A percentile compares a stretch with the other conserved stretches of the same genome.
Evolutionary conservation across 257 asterid genomes (phyloP).

Genomic region (Solanum megistacrolobum): DNA sequence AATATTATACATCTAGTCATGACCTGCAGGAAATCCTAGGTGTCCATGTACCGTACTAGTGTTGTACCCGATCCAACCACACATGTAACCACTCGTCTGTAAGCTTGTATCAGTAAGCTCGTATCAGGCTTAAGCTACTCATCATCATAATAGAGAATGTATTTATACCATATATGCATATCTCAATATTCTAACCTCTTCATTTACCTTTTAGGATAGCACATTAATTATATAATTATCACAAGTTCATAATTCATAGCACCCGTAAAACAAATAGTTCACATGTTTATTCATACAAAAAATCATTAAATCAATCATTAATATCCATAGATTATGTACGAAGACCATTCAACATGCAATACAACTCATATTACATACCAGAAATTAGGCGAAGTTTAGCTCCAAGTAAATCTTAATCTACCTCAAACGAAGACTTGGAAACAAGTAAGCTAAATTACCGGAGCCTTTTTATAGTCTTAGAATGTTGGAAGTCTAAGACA

Average conservation of each 20-base stretch:
- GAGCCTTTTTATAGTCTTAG: not conserved
- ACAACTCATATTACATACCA: not conserved
- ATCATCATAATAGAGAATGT: not conserved
- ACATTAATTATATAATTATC: not conserved
- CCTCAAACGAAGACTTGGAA: not conserved
- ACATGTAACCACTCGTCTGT: not conserved
- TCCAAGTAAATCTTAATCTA: too few relatives aligned
- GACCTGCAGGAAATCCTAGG: not conserved
- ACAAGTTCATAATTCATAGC: not conserved
- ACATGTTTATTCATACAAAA: not conserved
- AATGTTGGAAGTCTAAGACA: not conserved
- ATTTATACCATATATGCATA: not conserved
- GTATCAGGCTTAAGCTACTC: not conserved
- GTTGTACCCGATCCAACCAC: not conserved
- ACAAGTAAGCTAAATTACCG: too few relatives aligned
- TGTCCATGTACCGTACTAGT: not conserved
- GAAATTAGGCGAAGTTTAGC: not conserved
- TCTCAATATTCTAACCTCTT: not conserved
- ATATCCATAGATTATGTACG: not conserved
- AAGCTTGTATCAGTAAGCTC: not conserved
- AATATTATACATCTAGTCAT: too few relatives aligned
- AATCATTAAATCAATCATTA: not conserved
- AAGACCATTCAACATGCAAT: not conserved
- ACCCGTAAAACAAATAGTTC: not conserved
- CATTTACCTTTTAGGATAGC: not conserved